A percentile compares a stretch with the other conserved stretches of the same genome.
phyloP scores from a whole-genome alignment of 108 stramenopile genomes.

The Thalassiosira profunda region DNA sequence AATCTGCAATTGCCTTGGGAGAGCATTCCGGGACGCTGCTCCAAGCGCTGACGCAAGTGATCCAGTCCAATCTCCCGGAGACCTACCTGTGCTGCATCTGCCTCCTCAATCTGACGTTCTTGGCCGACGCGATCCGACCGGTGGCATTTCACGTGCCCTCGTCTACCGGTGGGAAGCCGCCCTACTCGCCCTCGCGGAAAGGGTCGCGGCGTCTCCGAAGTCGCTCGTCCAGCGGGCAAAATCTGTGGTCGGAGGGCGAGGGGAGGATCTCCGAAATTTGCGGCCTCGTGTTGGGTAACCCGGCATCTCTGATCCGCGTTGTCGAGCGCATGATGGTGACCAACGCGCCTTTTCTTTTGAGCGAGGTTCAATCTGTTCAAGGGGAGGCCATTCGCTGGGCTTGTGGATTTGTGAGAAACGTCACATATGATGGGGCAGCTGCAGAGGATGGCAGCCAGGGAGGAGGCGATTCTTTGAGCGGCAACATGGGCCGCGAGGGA shows the following conservation, averaged over 20 bases:
- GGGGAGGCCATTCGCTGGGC: slow-evolving; percentile 94
- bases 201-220: neutral
- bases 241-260: neutral
- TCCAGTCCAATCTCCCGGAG: slow-evolving; percentile 93
- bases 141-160: slow-evolving; percentile 87
- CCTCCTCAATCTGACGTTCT: slow-evolving; percentile 94
- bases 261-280: neutral
- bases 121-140: slow-evolving; percentile 89
- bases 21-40: slow-evolving; percentile 86
- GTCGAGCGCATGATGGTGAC: slow-evolving; percentile 79
- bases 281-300: slow-evolving; percentile 59
- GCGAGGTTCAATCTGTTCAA: slow-evolving; percentile 59
- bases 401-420: slow-evolving; percentile 94
- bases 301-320: slow-evolving; percentile 83
- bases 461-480: slow-evolving; percentile 3
- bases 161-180: slow-evolving; percentile 66
- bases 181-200: slow-evolving; percentile 46
- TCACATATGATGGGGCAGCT: slow-evolving; percentile 30
- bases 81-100: slow-evolving; percentile 96
- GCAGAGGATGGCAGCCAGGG: neutral
- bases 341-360: slow-evolving; percentile 67
- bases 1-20: slow-evolving; percentile 92
- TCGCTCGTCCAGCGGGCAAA: neutral
- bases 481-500: slow-evolving; percentile 23
- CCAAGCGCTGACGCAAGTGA: slow-evolving; percentile 91